Evolutionary conservation across 2,329 filamentous ascomycete genomes (phyloP).

Genomic region (Botrytis pseudocinerea): DNA sequence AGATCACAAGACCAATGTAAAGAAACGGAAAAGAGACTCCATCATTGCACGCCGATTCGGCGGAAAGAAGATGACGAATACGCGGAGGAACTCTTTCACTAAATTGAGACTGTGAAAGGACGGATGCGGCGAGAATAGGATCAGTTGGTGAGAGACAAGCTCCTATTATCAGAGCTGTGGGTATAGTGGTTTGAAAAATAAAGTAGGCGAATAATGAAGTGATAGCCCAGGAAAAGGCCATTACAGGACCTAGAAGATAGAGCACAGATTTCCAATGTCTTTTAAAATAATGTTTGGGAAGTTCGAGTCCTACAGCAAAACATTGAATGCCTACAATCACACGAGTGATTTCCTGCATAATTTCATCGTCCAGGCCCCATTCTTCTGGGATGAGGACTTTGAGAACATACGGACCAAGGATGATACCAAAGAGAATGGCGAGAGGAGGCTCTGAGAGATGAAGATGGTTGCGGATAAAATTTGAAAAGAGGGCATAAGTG

Average conservation of each 20-base stretch:
- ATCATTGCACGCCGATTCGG: conserved; percentile 58
- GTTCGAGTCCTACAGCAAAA: conserved; percentile 71
- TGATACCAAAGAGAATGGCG: conserved; percentile 69
- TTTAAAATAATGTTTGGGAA: conserved; percentile 51
- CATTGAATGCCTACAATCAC: conserved; percentile 73
- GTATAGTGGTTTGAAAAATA: conserved; percentile 48
- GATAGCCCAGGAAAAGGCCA: conserved; percentile 44
- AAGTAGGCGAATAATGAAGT: conserved; percentile 49
- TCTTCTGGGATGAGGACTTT: conserved; percentile 59
- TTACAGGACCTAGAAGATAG: conserved; percentile 35
- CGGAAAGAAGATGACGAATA: conserved; percentile 52
- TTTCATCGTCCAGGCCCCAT: conserved; percentile 68
- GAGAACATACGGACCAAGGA: conserved; percentile 68
- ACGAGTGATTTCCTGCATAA: conserved; percentile 69
- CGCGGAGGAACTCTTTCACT: conserved; percentile 52
- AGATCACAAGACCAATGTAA: conserved; percentile 52
- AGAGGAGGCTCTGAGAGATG: conserved; percentile 60
- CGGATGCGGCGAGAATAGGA: conserved; percentile 55
- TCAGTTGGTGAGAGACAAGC: conserved; percentile 59
- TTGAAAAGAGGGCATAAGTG: conserved; percentile 59
- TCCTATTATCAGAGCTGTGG: conserved; percentile 51
- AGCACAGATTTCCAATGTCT: conserved; percentile 37
- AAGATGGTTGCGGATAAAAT: conserved; percentile 57
- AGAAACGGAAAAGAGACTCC: conserved; percentile 57
- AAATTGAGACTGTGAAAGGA: conserved; percentile 55